Conservation (phyloP, 73 alveolate species). For the Durusdinium trenchii region DNA sequence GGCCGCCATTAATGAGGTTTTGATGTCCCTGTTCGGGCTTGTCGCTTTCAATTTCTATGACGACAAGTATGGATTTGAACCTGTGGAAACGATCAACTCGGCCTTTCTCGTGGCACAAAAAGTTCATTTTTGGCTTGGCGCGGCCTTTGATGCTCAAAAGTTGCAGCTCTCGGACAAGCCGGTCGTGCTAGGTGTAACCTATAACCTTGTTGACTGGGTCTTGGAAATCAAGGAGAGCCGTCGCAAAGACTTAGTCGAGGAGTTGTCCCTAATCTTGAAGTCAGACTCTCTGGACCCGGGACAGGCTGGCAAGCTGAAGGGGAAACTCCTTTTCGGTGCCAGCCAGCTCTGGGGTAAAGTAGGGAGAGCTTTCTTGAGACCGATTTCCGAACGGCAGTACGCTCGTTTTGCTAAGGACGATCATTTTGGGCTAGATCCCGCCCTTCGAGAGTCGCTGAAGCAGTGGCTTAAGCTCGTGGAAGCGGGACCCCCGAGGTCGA, state of each 20-base stretch:
- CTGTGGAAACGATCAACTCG: not conserved
- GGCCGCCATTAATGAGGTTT: conserved; percentile 54
- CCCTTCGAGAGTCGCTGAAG: not conserved
- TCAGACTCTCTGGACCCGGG: conserved; percentile 10
- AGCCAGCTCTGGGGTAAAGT: conserved; percentile 59
- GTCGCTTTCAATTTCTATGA: conserved; percentile 45
- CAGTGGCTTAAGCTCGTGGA: not conserved
- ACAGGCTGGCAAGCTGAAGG: conserved; percentile 45
- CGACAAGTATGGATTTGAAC: conserved; percentile 45
- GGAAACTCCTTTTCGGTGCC: conserved; percentile 37
- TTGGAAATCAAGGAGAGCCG: not conserved
- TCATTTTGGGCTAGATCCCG: too few species aligned
- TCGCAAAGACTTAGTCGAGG: not conserved
- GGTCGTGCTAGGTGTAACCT: conserved; percentile 42
- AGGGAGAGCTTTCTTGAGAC: conserved; percentile 42
- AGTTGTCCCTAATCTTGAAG: not conserved
- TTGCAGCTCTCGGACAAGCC: not conserved
- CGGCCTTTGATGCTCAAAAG: not conserved
- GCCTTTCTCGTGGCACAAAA: not conserved
- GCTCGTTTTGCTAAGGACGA: not conserved
- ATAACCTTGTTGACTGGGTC: not conserved
- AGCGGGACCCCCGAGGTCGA: not conserved
- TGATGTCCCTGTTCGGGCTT: not conserved
- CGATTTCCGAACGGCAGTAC: conserved; percentile 47
- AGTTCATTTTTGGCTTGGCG: conserved; percentile 46